These are phyloP conservation scores for Pisolithus albus DNA, from an alignment of 768 basidiomycete species.

Conservation along the genomic window DNA sequence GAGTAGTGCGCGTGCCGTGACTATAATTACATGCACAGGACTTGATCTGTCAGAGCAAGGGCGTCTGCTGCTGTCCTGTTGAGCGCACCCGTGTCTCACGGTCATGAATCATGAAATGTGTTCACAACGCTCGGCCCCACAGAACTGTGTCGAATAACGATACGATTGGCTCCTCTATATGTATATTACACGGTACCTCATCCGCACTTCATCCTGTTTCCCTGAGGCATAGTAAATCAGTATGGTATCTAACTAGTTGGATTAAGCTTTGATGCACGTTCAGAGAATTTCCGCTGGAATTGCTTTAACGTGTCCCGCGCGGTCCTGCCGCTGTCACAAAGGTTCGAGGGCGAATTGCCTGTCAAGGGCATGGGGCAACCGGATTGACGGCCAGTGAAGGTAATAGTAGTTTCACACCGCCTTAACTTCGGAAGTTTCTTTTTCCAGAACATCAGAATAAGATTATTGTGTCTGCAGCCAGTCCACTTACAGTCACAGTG, in stretches of 20 bases:
- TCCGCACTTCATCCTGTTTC: neutral
- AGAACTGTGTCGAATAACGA: neutral
- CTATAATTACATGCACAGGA: too few species aligned
- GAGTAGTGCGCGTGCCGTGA: too few species aligned
- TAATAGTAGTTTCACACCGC: constrained; percentile 44
- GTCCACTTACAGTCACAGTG: constrained; percentile 13
- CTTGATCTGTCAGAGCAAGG: neutral
- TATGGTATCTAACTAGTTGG: neutral
- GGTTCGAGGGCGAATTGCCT: constrained; percentile 21
- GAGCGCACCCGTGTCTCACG: neutral
- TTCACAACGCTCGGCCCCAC: neutral
- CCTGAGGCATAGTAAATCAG: neutral
- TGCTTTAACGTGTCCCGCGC: constrained; percentile 14
- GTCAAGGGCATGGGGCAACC: constrained; percentile 19
- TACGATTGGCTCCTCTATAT: neutral
- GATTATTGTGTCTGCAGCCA: neutral
- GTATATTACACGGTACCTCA: neutral
- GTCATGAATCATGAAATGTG: neutral
- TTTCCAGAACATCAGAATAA: constrained; percentile 6
- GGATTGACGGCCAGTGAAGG: constrained; percentile 36
- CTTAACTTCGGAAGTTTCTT: constrained; percentile 31
- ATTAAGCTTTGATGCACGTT: constrained; percentile 3
- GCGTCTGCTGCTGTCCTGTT: neutral
- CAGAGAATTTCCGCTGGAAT: constrained; percentile 5
- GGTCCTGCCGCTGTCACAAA: constrained; percentile 13